These are phyloP conservation scores for Saraca asoca DNA, from an alignment of 331 rosid genomes.

Conservation along the genomic window DNA sequence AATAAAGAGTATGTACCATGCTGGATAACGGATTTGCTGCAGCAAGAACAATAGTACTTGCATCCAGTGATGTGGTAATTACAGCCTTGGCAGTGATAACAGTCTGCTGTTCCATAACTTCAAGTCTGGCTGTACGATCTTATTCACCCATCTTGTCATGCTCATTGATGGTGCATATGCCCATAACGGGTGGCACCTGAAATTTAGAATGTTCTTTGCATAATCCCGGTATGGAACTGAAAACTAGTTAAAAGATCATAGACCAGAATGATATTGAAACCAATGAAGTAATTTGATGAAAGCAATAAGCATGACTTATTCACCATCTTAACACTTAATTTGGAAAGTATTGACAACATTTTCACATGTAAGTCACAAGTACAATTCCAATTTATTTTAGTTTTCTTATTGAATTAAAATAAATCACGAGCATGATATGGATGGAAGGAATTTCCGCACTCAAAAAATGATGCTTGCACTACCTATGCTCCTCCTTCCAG, in stretches of 20 bases:
- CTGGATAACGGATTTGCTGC: slow-evolving; percentile 99
- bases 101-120: slow-evolving; percentile 99
- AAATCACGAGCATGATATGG: slow-evolving; percentile 11
- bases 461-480: slow-evolving; percentile 37
- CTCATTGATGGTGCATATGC: slow-evolving; percentile 96
- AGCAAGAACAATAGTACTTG: slow-evolving; percentile 97
- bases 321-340: background rate
- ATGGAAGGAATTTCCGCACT: slow-evolving; percentile 27
- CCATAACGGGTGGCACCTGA: slow-evolving; percentile 99
- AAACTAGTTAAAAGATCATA: slow-evolving; percentile 22
- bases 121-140: slow-evolving; percentile 95
- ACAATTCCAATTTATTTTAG: slow-evolving; percentile 4
- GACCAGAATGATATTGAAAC: background rate
- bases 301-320: slow-evolving; percentile 3
- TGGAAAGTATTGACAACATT: slow-evolving; percentile 15
- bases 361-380: background rate
- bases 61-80: slow-evolving; percentile 92
- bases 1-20: slow-evolving; percentile 58
- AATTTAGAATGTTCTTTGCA: slow-evolving; percentile 32
- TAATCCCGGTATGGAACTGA: slow-evolving; percentile 29
- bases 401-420: background rate
- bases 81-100: slow-evolving; percentile 99
- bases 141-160: slow-evolving; percentile 98
- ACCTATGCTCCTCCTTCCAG: slow-evolving; percentile 99
- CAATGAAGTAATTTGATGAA: slow-evolving; percentile 19